These are phyloP conservation scores for Pseudocercospora fijiensis DNA, from an alignment of 2,329 filamentous ascomycete genomes.

Conservation along the genomic window DNA sequence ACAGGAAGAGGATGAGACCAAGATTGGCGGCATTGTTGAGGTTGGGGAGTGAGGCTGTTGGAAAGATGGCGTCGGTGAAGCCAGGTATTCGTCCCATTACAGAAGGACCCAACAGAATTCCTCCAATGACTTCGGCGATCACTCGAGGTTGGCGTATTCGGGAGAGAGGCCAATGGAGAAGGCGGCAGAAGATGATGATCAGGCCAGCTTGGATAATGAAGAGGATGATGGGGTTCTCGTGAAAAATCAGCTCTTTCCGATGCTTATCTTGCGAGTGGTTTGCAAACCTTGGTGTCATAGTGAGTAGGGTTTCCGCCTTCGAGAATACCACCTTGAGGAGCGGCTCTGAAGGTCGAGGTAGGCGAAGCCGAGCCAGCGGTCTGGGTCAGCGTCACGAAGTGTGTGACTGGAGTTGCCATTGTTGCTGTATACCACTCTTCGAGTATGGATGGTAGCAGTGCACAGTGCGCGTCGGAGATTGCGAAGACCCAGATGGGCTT, in stretches of 20 bases:
- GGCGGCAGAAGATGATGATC: slow-evolving; percentile 71
- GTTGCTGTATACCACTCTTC: neutral
- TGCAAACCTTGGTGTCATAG: slow-evolving; percentile 58
- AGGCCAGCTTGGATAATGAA: slow-evolving; percentile 75
- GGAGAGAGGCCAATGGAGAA: slow-evolving; percentile 73
- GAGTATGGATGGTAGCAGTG: neutral
- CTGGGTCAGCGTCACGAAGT: slow-evolving; percentile 24
- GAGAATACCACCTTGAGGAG: slow-evolving; percentile 67
- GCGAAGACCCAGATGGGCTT: neutral
- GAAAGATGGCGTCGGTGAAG: slow-evolving; percentile 76
- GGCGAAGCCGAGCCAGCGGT: slow-evolving; percentile 22
- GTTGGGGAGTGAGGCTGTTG: slow-evolving; percentile 68
- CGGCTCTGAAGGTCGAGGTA: slow-evolving; percentile 39
- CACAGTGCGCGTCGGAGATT: neutral
- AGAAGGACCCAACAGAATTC: slow-evolving; percentile 80
- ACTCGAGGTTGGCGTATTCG: slow-evolving; percentile 77
- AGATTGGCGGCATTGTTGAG: slow-evolving; percentile 78
- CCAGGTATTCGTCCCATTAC: slow-evolving; percentile 83
- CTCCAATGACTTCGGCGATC: slow-evolving; percentile 82
- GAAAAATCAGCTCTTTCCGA: neutral
- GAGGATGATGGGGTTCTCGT: slow-evolving; percentile 65
- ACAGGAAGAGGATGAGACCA: slow-evolving; percentile 80
- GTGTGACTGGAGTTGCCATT: slow-evolving; percentile 26
- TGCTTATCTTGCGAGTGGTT: neutral
- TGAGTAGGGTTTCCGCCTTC: slow-evolving; percentile 68